Percentiles rank a stretch among this genome's conserved stretches.
Conservation (phyloP, 352 stramenopile genomes). For the Phytophthora parvispora region DNA sequence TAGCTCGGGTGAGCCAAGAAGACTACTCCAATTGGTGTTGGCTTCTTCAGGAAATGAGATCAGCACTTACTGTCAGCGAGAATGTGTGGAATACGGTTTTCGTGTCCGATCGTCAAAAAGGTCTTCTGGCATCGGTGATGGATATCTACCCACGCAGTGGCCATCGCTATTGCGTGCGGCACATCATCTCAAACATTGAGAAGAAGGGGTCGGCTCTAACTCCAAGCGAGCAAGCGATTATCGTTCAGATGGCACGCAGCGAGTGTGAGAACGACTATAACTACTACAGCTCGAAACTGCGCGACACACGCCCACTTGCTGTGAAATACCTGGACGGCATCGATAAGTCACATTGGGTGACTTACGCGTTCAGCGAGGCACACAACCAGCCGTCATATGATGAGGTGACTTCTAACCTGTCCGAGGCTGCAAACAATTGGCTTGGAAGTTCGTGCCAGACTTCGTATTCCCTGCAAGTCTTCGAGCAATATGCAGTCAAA, state of each 20-base stretch:
- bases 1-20: slow-evolving; percentile 1
- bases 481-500: slow-evolving; percentile 11
- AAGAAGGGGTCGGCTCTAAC: too few relatives aligned
- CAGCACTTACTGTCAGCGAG: background rate
- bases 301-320: too few relatives aligned
- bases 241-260: too few relatives aligned
- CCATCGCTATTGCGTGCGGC: slow-evolving; percentile 7
- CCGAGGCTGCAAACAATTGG: slow-evolving; percentile 7
- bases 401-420: slow-evolving; percentile 7
- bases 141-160: slow-evolving; percentile 5
- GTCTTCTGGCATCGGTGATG: slow-evolving; percentile 1
- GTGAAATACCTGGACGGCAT: too few relatives aligned
- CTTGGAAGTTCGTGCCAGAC: background rate
- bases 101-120: slow-evolving; percentile 13
- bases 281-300: too few relatives aligned
- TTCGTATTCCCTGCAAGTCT: background rate
- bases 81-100: background rate
- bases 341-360: slow-evolving; percentile 3
- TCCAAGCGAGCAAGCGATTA: too few relatives aligned
- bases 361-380: slow-evolving; percentile 3
- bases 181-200: slow-evolving; percentile 7
- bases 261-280: too few relatives aligned
- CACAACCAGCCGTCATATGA: slow-evolving; percentile 9
- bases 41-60: slow-evolving; percentile 5
- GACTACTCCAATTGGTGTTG: background rate